Evolutionary conservation across 257 asterid species (phyloP), one percentile per base, ranked within the genome.

Genomic region (Pogostemon cablin): DNA sequence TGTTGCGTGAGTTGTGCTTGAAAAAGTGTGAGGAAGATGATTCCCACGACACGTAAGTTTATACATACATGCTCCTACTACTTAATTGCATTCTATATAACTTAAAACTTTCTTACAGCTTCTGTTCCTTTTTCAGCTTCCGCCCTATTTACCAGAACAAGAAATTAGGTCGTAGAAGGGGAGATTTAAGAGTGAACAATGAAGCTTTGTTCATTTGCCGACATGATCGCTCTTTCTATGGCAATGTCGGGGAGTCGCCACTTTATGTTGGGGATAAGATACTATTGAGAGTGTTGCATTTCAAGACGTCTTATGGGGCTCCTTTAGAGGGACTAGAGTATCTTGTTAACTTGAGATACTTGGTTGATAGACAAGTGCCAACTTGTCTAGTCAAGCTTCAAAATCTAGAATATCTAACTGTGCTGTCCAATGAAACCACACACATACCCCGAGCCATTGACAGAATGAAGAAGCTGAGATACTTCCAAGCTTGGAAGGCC

Each of bases 371-470:
- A 4, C 17, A 15, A 34, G 11, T 79, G 55, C 75, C 72, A 0
- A 41, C 73, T 53, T 65, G 75, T 9, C 50, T 72, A 54, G 69
- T 5, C 25, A 6, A 44, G 50, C 72, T 75, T 4, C 54, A 38
- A 8, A 79, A 75, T 64, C 68, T 78, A 10, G 80, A 81, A 66
- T 70, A 66, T 68, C 64, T 68, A 25, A 25, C n/a, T 6, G 56
- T 3, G 7, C 55, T 11, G 73, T 48, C 59, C 15, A 53, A 53
- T 17, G 59, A 53, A 10, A 53, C 35, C 7, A 55, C 53, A 40
- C 3, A 6, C 25, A 34, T 32, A 15, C 57, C 60, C 7, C 9
- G 40, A 7, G 47, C 35, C 35, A 38, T 70, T 3, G 17, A 42
- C 9, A 9, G 40, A 15, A 69, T 69, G 74, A 15, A 11, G 17